A percentile compares a stretch with the other conserved stretches of the same genome.
phyloP scores from a whole-genome alignment of 2,329 filamentous ascomycete species.

The Aspergillus pseudotamarii region DNA sequence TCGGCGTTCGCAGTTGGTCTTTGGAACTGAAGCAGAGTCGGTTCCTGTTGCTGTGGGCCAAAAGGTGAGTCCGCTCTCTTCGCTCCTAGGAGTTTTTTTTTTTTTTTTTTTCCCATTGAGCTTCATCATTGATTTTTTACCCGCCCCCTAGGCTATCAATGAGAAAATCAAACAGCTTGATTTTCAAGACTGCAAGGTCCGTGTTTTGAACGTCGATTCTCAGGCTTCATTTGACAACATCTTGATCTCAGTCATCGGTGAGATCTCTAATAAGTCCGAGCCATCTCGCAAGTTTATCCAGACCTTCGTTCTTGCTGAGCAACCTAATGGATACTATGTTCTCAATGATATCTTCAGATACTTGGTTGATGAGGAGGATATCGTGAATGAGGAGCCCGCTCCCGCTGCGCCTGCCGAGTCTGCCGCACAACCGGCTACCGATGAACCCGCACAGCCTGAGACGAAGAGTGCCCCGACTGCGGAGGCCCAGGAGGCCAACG shows the following conservation, averaged over 20 bases:
- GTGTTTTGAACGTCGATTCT: constrained; percentile 95
- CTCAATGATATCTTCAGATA: constrained; percentile 98
- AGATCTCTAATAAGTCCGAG: constrained; percentile 90
- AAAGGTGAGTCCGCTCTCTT: constrained; percentile 62
- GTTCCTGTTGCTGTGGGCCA: constrained; percentile 84
- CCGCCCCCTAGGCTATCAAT: constrained; percentile 71
- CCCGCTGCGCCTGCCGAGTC: constrained; percentile 31
- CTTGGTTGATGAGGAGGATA: constrained; percentile 73
- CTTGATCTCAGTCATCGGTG: constrained; percentile 95
- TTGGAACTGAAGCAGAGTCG: constrained; percentile 86
- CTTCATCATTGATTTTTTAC: constrained; percentile 22
- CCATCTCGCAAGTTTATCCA: constrained; percentile 96
- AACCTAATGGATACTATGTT: constrained; percentile 96
- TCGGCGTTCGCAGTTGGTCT: constrained; percentile 93
- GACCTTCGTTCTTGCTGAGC: constrained; percentile 94
- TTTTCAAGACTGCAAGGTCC: constrained; percentile 97
- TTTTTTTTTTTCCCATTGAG: neutral
- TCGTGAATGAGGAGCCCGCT: constrained; percentile 48
- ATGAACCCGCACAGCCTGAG: constrained; percentile 48
- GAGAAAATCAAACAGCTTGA: constrained; percentile 91
- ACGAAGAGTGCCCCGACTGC: constrained; percentile 32
- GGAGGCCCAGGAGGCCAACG: constrained; percentile 37
- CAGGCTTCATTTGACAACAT: constrained; percentile 92
- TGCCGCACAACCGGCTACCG: constrained; percentile 45
- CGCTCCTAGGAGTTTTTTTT: neutral